These are phyloP conservation scores for Rutstroemia sp. DNA, from an alignment of 2,329 filamentous ascomycete genomes.

Conservation along the genomic window DNA sequence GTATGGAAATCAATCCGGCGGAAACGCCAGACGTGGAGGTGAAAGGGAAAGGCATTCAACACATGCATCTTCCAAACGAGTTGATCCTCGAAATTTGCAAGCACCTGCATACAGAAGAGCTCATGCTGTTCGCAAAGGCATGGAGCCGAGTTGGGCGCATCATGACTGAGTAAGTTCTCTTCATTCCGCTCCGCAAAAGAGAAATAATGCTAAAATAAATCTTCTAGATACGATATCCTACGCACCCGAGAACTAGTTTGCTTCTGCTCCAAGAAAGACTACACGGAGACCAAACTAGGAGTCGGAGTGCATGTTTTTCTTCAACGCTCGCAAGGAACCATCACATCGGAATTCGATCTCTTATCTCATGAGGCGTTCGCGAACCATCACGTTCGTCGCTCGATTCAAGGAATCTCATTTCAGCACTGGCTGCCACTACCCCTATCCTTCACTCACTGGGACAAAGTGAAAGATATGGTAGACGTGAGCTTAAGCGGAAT, in stretches of 20 bases:
- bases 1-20: neutral
- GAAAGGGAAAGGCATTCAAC: neutral
- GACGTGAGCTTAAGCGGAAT: conserved; percentile 15
- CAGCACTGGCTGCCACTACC: conserved; percentile 40
- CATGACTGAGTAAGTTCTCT: conserved; percentile 1
- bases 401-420: conserved; percentile 37
- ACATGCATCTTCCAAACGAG: conserved; percentile 33
- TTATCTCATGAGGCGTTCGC: conserved; percentile 36
- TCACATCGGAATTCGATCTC: conserved; percentile 41
- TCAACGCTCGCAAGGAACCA: neutral
- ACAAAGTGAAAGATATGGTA: neutral
- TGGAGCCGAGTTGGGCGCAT: conserved; percentile 15
- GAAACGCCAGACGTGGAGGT: neutral
- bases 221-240: conserved; percentile 14
- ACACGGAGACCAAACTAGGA: conserved; percentile 34
- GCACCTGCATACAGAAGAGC: conserved; percentile 23
- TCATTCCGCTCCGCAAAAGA: too few relatives aligned
- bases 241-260: conserved; percentile 38
- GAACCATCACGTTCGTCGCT: conserved; percentile 31
- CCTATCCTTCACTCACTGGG: conserved; percentile 8
- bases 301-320: conserved; percentile 31
- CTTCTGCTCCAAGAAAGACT: conserved; percentile 38
- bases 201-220: neutral
- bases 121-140: conserved; percentile 17
- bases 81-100: conserved; percentile 33